Percentiles rank a stretch among this genome's conserved stretches.
These are phyloP conservation scores for Umbelopsis vinacea DNA, from an alignment of 192 early-diverging fungal species.

Conservation along the genomic window DNA sequence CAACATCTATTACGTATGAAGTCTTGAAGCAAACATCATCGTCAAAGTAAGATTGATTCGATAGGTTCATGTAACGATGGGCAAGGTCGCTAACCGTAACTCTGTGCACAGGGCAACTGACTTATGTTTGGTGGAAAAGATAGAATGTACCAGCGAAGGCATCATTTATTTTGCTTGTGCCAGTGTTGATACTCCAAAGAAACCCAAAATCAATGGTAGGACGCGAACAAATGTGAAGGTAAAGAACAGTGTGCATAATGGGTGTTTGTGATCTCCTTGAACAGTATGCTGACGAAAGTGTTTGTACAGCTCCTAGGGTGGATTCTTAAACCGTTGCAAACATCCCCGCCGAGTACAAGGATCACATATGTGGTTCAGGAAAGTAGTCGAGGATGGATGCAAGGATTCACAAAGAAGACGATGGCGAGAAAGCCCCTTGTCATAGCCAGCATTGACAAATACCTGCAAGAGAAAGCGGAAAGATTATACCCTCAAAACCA, in stretches of 20 bases:
- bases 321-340: slow-evolving; percentile 50
- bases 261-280: not conserved
- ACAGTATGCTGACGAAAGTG: not conserved
- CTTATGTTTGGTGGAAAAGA: slow-evolving; percentile 50
- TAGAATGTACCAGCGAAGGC: slow-evolving; percentile 47
- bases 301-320: slow-evolving; percentile 48
- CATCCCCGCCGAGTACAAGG: slow-evolving; percentile 49
- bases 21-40: slow-evolving; percentile 27
- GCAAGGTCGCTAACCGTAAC: not conserved
- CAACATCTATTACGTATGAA: slow-evolving; percentile 47
- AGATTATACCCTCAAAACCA: slow-evolving; percentile 23
- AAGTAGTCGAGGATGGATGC: slow-evolving; percentile 48
- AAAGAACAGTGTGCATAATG: not conserved
- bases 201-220: slow-evolving; percentile 50
- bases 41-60: slow-evolving; percentile 31
- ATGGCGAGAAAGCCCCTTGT: slow-evolving; percentile 50
- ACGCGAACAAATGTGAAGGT: slow-evolving; percentile 46
- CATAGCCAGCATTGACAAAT: slow-evolving; percentile 48
- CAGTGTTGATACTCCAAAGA: slow-evolving; percentile 49
- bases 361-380: slow-evolving; percentile 56
- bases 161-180: slow-evolving; percentile 56
- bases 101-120: slow-evolving; percentile 32
- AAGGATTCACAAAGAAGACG: slow-evolving; percentile 51
- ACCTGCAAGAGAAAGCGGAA: slow-evolving; percentile 50
- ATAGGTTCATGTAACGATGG: not conserved